Base-by-base conservation (phyloP, 306 rosid genomes). In the Boehmeria nivea region DNA sequence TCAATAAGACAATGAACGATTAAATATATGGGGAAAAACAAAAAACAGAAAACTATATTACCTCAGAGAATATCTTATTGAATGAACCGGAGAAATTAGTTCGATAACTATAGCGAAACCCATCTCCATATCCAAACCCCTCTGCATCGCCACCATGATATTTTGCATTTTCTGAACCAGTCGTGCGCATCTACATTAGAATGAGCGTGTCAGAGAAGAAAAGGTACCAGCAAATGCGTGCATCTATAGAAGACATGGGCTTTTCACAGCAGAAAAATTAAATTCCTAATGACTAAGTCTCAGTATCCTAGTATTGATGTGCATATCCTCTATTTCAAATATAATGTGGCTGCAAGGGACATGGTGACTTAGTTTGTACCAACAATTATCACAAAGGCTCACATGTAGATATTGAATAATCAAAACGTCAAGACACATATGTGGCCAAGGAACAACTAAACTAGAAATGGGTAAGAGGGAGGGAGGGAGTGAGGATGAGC, bases 1-100 rank as follows among this genome's bases (percentile, higher is more conserved):
- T 22, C 12, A 36, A 27, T 19, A 36, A 45, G 39, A n/a, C 25
- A 31, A 12, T n/a, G 43, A 61, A 24, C 52, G 23, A 62, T 21
- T 62, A 28, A 31, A 19, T 24, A 25, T 8, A 48, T 12, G 5
- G 2, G 7, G 8, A 24, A 2, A 15, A 7, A 31, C 14, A 0
- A 18, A 40, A 54, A 54, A 54, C 37, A 40, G 1, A 12, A 11
- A 21, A 37, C 11, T 43, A 53, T 38, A 26, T 42, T 80, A 87
- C 99, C 99, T 87, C 99, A 3, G 94, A 83, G 75, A 91, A 91
- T 74, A 87, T 76, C 74, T 75, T 81, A 72, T 79, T 84, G 73
- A 91, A 91, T 73, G 94, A 87, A 76, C 73, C 79, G 37, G 96
- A 84, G 76, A 91, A 91, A 64, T 81, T 80, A 74, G 95, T 59